These are phyloP conservation scores for Agaricus sinodeliciosus DNA, from an alignment of 768 basidiomycete genomes.

Conservation along the genomic window DNA sequence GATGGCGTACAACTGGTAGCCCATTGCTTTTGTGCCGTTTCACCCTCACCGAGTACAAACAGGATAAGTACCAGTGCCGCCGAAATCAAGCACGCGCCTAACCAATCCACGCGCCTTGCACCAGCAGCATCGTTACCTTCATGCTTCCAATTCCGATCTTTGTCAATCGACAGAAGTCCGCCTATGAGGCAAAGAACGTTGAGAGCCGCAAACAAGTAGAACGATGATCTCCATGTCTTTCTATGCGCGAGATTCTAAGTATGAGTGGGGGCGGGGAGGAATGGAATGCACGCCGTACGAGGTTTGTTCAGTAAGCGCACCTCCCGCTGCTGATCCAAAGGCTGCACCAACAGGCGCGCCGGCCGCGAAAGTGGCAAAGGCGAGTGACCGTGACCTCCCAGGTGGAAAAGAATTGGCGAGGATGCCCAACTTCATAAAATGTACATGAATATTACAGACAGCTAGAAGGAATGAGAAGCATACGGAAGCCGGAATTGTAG, in stretches of 20 bases:
- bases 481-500: constrained; percentile 67
- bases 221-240: constrained; percentile 33
- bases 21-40: constrained; percentile 55
- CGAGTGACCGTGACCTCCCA: constrained; percentile 54
- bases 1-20: constrained; percentile 30
- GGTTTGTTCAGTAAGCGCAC: constrained; percentile 56
- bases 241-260: background rate
- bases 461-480: constrained; percentile 12
- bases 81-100: constrained; percentile 62
- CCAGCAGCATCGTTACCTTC: constrained; percentile 27
- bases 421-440: constrained; percentile 60
- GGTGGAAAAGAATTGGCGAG: constrained; percentile 77
- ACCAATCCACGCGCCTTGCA: constrained; percentile 63
- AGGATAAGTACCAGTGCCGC: constrained; percentile 61
- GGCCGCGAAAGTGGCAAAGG: constrained; percentile 79
- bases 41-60: constrained; percentile 68
- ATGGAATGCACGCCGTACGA: constrained; percentile 24
- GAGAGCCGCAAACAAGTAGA: constrained; percentile 54
- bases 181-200: constrained; percentile 43
- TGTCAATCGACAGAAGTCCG: constrained; percentile 55
- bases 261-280: background rate
- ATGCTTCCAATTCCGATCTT: constrained; percentile 27
- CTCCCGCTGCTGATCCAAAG: constrained; percentile 64
- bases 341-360: constrained; percentile 80
- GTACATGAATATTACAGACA: background rate